Evolutionary conservation across 768 basidiomycete species (phyloP).

Genomic region (Mycena leptocephala): DNA sequence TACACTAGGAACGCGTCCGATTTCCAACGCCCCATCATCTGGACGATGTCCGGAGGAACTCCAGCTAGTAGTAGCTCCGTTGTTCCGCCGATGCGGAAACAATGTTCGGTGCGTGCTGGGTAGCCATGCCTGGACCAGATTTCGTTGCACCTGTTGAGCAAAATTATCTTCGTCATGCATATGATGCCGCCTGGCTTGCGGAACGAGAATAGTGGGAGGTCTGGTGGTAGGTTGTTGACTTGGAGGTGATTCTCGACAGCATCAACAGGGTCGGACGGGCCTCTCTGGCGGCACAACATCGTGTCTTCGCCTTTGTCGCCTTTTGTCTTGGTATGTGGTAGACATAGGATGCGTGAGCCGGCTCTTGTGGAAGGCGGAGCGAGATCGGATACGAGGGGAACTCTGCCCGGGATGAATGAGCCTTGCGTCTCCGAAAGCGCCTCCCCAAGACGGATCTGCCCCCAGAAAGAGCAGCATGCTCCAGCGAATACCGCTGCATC

Average conservation of each 20-base stretch:
- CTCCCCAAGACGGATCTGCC: slow-evolving; percentile 29
- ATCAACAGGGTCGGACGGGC: slow-evolving; percentile 35
- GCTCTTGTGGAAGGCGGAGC: not conserved
- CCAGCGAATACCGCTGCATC: slow-evolving; percentile 22
- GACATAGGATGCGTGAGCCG: not conserved
- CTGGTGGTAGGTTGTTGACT: slow-evolving; percentile 22
- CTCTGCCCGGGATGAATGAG: not conserved
- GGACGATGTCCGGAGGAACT: not conserved
- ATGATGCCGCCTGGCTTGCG: not conserved
- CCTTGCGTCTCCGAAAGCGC: slow-evolving; percentile 3
- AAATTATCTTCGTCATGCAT: not conserved
- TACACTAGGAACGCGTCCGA: not conserved
- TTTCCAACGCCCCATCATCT: not conserved
- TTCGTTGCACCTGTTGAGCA: not conserved
- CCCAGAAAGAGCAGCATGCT: slow-evolving; percentile 31
- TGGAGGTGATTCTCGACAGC: slow-evolving; percentile 31
- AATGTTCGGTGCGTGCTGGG: not conserved
- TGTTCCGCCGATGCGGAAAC: not conserved
- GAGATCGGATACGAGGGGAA: not conserved
- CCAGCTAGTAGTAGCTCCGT: not conserved
- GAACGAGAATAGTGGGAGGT: slow-evolving; percentile 37
- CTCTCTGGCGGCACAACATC: slow-evolving; percentile 32
- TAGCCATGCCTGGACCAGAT: not conserved
- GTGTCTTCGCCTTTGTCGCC: slow-evolving; percentile 36
- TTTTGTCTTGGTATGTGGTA: slow-evolving; percentile 44